Conservation (phyloP, 2,329 filamentous ascomycete genomes). For the Penicillium sp. region DNA sequence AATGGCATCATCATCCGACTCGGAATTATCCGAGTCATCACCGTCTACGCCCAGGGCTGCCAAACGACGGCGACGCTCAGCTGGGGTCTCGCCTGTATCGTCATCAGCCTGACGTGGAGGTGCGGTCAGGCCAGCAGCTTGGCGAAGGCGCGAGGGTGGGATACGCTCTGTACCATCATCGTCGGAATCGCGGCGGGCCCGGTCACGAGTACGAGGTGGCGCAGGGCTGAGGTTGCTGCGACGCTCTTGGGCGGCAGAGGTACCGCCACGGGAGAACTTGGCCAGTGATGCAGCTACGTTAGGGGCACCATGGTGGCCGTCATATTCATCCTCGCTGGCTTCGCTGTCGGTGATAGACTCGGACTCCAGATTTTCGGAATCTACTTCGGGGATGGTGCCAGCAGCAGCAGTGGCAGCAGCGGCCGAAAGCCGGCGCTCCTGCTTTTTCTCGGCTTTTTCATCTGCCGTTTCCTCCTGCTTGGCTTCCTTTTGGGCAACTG, state of each 20-base stretch:
- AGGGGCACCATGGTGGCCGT: conserved; percentile 23
- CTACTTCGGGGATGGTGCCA: conserved; percentile 18
- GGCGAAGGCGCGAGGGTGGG: conserved; percentile 38
- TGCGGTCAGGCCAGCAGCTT: conserved; percentile 31
- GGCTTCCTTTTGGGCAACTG: conserved; percentile 36
- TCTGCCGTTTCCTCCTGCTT: conserved; percentile 17
- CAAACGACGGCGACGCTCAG: conserved; percentile 48
- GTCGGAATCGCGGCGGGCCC: conserved; percentile 39
- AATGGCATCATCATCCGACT: conserved; percentile 28
- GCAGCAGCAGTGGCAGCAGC: conserved; percentile 15
- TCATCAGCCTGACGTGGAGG: conserved; percentile 31
- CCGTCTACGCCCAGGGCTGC: conserved; percentile 43
- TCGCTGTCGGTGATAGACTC: conserved; percentile 28
- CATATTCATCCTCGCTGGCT: conserved; percentile 25
- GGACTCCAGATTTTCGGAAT: conserved; percentile 20
- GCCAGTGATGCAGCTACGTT: conserved; percentile 42
- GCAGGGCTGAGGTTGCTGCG: conserved; percentile 37
- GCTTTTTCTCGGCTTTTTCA: conserved; percentile 25
- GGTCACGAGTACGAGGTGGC: conserved; percentile 21
- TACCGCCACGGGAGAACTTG: conserved; percentile 31
- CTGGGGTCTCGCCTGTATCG: conserved; percentile 46
- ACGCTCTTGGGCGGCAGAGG: conserved; percentile 40
- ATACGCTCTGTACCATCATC: conserved; percentile 46
- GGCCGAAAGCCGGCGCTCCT: conserved; percentile 27
- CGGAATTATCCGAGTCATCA: conserved; percentile 27